Evolutionary conservation across 164 flowering plant genomes (phyloP), one percentile per base, ranked within the genome.

Genomic region (Umbilicus rupestris): DNA sequence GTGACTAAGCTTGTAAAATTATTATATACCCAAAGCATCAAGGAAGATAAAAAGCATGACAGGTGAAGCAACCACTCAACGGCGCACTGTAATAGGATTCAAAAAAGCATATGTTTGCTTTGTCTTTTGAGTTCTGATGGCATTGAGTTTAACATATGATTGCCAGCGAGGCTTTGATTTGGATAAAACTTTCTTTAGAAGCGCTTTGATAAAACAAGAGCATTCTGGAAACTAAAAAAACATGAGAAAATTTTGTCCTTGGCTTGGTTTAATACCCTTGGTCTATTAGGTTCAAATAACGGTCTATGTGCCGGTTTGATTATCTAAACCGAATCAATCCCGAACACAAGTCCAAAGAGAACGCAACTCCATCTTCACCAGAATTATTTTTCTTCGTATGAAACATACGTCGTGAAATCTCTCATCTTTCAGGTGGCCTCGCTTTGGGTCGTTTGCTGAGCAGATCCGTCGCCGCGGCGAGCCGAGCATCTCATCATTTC

Each of bases 11-110:
- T 33, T 33, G 37, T 33, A 35, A 35, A 35, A 7, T 35, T 35
- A 35, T 3, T 35, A 7, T 0, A 1, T 35, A 5, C 37, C n/a
- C n/a, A n/a, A 35, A 33, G 37, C 37, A 44, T 44, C 47, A 44
- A 44, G 47, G 16, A 44, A 44, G 47, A 15, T 44, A 5, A 15
- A 44, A 44, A 44, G 71, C 68, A 66, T 55, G 70, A 37, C 72
- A 57, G 47, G 74, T 70, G 42, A 78, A 77, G 74, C 71, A 74
- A 44, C 70, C 47, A 3, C 50, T 70, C 44, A 72, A 39, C 24
- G 69, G 30, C 47, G 65, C 62, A 64, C 45, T 68, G n/a, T n/a
- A n/a, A n/a, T n/a, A n/a, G n/a, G n/a, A n/a, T n/a, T n/a, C n/a
- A n/a, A n/a, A n/a, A n/a, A n/a, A n/a, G n/a, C n/a, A n/a, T n/a